Evolutionary conservation across 768 basidiomycete species (phyloP), one percentile per base, ranked within the genome.

Genomic region (Candolleomyces eurysporus): DNA sequence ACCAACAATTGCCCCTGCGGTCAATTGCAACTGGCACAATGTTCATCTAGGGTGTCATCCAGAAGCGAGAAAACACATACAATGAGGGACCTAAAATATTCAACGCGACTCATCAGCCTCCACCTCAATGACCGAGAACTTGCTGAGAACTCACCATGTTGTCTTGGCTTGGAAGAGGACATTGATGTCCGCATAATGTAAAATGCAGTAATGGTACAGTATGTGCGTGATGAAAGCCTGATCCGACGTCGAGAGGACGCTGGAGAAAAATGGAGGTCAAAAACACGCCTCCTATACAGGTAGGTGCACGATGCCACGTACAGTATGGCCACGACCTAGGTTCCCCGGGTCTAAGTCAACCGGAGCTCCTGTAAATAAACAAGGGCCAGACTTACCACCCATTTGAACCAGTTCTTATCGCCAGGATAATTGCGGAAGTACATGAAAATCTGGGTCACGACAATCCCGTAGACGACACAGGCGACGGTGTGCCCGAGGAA

Each of bases 401-500:
- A 59, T 69, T 85, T 88, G 68, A 84, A 84, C 22, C 77, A 67
- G 16, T 66, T 32, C 59, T 77, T 80, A 71, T 89, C 88, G 39
- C 75, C 74, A 60, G 81, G 81, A 72, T 83, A 89, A 51, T 78
- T 76, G 62, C 73, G 71, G 68, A 83, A 84, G 64, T 89, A 89
- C 31, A 75, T 74, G 69, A 80, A 82, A 7, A 79, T 72, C 69
- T 88, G 87, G 17, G 83, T 73, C 49, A 78, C 66, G 49, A 87
- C 74, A 32, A 86, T 75, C 19, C 87, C 86, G 69, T 82, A 86
- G n/a, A 79, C 66, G 52, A 70, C 75, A 64, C 78, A 82, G 5
- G 88, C 81, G 45, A 78, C 71, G 0, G 81, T 78, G 62, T 86
- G 86, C 36, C 88, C 88, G 50, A 87, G 67, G 63, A 87, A 80